These are phyloP conservation scores for Zygosaccharomyces sapae DNA, from an alignment of 1,139 yeast genomes.

Conservation along the genomic window DNA sequence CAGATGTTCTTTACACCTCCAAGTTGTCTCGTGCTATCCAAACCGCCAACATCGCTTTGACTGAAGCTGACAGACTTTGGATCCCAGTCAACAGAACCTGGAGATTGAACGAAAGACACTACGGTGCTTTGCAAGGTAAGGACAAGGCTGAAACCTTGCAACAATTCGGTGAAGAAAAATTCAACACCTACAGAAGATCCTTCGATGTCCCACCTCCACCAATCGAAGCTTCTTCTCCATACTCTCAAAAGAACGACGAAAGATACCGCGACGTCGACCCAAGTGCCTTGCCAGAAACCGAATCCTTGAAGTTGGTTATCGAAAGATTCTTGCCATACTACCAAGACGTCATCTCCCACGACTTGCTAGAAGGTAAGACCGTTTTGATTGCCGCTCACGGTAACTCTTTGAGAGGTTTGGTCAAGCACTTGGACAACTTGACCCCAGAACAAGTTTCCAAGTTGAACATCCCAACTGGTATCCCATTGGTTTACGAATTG, in stretches of 20 bases:
- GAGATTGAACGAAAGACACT: conserved; percentile 99
- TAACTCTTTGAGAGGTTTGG: conserved; percentile 95
- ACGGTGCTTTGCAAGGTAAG: conserved; percentile 98
- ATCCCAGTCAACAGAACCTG: conserved; percentile 92
- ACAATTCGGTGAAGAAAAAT: conserved; percentile 84
- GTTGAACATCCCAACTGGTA: conserved; percentile 97
- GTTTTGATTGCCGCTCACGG: conserved; percentile 97
- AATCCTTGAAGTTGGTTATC: conserved; percentile 89
- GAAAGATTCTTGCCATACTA: conserved; percentile 97
- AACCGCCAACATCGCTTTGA: conserved; percentile 94
- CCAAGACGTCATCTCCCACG: conserved; percentile 89
- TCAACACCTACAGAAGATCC: conserved; percentile 97
- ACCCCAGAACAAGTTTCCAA: conserved; percentile 90
- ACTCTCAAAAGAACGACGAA: conserved; percentile 78
- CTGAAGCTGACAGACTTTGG: conserved; percentile 82
- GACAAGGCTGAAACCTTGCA: conserved; percentile 93
- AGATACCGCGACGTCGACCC: conserved; percentile 84
- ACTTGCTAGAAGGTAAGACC: conserved; percentile 80
- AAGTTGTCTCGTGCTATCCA: conserved; percentile 93
- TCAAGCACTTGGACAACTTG: conserved; percentile 91
- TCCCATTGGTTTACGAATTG: conserved; percentile 95
- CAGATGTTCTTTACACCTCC: conserved; percentile 89
- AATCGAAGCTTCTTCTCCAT: conserved; percentile 72
- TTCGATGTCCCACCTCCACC: conserved; percentile 95
- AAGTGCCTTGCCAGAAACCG: conserved; percentile 84